A percentile compares a stretch with the other conserved stretches of the same genome.
Evolutionary conservation across 768 basidiomycete genomes (phyloP).

Genomic region (Tylopilus sp.): DNA sequence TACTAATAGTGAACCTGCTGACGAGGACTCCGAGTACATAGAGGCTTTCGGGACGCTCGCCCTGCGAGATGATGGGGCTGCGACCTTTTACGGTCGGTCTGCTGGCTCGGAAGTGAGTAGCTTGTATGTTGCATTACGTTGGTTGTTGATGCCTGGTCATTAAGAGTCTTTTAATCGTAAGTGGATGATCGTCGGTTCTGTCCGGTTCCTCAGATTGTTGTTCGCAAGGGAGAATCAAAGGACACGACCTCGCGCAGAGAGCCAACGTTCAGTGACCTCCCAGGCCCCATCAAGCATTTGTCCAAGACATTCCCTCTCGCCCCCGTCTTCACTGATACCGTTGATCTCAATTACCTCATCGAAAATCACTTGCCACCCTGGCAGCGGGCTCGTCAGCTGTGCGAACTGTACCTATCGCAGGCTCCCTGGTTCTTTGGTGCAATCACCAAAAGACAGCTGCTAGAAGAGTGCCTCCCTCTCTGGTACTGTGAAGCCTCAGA

Average conservation of each 20-base stretch:
- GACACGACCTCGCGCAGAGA: slow-evolving; percentile 1
- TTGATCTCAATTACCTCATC: slow-evolving; percentile 46
- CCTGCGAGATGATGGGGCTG: slow-evolving; percentile 63
- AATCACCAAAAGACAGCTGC: slow-evolving; percentile 56
- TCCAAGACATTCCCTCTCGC: slow-evolving; percentile 52
- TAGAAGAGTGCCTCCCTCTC: slow-evolving; percentile 62
- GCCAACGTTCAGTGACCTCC: slow-evolving; percentile 16
- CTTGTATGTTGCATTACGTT: slow-evolving; percentile 24
- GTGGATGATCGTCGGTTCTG: slow-evolving; percentile 13
- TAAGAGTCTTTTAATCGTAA: slow-evolving; percentile 56
- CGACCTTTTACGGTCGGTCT: slow-evolving; percentile 70
- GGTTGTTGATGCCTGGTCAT: neutral
- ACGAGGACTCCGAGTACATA: slow-evolving; percentile 51
- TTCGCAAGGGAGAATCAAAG: slow-evolving; percentile 23
- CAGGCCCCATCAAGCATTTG: slow-evolving; percentile 24
- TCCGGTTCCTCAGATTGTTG: neutral
- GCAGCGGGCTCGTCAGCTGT: slow-evolving; percentile 54
- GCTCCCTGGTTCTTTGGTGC: slow-evolving; percentile 81
- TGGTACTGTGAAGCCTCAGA: slow-evolving; percentile 55
- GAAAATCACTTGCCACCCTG: slow-evolving; percentile 54
- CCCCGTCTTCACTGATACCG: slow-evolving; percentile 29
- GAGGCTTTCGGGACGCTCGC: slow-evolving; percentile 71
- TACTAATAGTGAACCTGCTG: slow-evolving; percentile 18
- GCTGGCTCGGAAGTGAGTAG: slow-evolving; percentile 65
- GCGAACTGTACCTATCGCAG: slow-evolving; percentile 70